Evolutionary conservation across 192 early-diverging fungal species (phyloP).

Genomic region (Coemansia brasiliensis): DNA sequence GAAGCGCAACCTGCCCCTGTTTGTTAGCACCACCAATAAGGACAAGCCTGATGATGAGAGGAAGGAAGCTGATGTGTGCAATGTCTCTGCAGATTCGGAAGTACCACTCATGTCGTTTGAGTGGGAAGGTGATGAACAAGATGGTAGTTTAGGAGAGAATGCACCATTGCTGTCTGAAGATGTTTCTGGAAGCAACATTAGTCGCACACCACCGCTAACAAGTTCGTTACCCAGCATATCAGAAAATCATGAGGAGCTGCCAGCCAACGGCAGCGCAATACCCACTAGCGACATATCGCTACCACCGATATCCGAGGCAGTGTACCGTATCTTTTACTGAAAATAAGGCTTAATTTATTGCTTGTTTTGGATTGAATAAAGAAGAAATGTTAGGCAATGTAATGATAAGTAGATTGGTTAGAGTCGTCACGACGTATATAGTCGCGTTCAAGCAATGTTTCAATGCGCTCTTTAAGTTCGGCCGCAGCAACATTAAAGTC

Average conservation of each 20-base stretch:
- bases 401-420: constrained; percentile 80
- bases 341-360: too few species aligned
- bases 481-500: constrained; percentile 80
- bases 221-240: background rate
- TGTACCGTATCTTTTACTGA: background rate
- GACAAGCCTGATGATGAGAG: background rate
- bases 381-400: constrained; percentile 66
- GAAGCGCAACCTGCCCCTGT: constrained; percentile 21
- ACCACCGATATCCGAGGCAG: constrained; percentile 25
- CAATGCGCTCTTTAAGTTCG: constrained; percentile 96
- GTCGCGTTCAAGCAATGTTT: constrained; percentile 91
- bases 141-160: background rate
- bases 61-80: background rate
- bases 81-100: constrained; percentile 15
- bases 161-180: background rate
- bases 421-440: constrained; percentile 88
- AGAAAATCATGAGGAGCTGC: background rate
- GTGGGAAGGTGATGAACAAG: constrained; percentile 15
- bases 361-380: too few species aligned
- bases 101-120: constrained; percentile 47
- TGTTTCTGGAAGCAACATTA: background rate
- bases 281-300: constrained; percentile 3
- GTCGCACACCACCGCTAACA: constrained; percentile 11
- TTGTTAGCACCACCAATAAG: background rate
- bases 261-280: background rate